Conservation (phyloP, 345 rosid genomes). For the Abelmoschus esculentus region DNA sequence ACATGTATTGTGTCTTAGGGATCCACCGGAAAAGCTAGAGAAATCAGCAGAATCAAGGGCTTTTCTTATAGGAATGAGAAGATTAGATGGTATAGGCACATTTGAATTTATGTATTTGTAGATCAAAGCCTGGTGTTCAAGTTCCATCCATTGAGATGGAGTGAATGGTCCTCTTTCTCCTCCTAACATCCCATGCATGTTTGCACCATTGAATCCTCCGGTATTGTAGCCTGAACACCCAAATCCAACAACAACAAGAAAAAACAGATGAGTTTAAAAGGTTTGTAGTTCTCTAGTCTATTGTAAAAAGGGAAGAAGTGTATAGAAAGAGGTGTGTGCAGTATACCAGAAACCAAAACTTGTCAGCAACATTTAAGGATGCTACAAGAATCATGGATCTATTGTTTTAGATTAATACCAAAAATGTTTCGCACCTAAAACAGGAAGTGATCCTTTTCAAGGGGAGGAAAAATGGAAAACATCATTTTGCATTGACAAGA, state of each 20-base stretch:
- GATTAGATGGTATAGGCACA: constrained; percentile 65
- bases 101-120: constrained; percentile 70
- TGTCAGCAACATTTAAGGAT: constrained; percentile 5
- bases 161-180: constrained; percentile 53
- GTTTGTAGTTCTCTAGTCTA: neutral
- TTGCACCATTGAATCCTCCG: constrained; percentile 28
- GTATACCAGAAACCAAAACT: too few species aligned
- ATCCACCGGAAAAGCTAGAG: constrained; percentile 31
- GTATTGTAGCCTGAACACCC: constrained; percentile 25
- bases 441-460: constrained; percentile 9
- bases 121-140: constrained; percentile 92
- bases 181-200: constrained; percentile 37
- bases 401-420: neutral
- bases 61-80: constrained; percentile 69
- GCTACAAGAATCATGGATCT: too few species aligned
- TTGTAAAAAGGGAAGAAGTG: neutral
- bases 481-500: constrained; percentile 28
- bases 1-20: constrained; percentile 50
- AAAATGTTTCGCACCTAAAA: constrained; percentile 11
- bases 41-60: constrained; percentile 49
- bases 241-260: constrained; percentile 6
- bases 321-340: neutral
- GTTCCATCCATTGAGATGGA: constrained; percentile 79
- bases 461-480: neutral
- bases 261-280: neutral